Base-by-base conservation (phyloP, 495 filamentous ascomycete genomes). In the Thozetella sp. region DNA sequence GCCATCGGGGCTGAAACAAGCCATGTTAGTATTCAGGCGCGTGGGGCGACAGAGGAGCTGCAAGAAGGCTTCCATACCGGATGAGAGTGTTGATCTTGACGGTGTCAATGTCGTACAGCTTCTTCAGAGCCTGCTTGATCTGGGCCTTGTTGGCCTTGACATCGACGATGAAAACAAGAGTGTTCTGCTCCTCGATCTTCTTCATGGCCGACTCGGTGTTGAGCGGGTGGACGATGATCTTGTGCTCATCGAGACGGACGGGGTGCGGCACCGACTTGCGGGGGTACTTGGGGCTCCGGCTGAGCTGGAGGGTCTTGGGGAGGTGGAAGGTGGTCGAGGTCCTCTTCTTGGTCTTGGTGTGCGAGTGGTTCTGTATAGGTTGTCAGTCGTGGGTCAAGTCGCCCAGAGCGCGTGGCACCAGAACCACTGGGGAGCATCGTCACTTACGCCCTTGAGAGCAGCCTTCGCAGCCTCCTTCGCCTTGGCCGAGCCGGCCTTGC, bases 101-200 rank as follows among this genome's bases (percentile, higher is more conserved):
- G 71, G 86, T 89, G 72, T 97, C 93, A 64, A 99, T 93, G 80
- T 98, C 94, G 79, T 99, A 99, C 66, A 98, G 87, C 90, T 93
- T 97, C 92, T 99, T 99, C 65, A 99, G 83, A 62, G 95, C 91
- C 69, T 85, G 83, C 88, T 97, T 97, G 82, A 99, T 99, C 88
- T 99, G 95, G 72, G 93, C 88, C 91, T 99, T 99, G 85, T 99
- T 99, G 71, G 92, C 86, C 90, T 97, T 97, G 76, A 93, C 86
- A 67, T 99, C 92, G 71, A 97, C 93, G 72, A 98, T 97, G 84
- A 99, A 98, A 67, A 98, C 96, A 22, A 98, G 85, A 68, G 95
- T 97, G 87, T 99, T 97, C 87, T 98, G 91, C 90, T 98, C 95
- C 88, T 98, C 96, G 65, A 98, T 96, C 90, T 97, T 97, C 92